Conservation (phyloP, 805 yeast genomes). For the Wickerhamiella hasegawae region DNA sequence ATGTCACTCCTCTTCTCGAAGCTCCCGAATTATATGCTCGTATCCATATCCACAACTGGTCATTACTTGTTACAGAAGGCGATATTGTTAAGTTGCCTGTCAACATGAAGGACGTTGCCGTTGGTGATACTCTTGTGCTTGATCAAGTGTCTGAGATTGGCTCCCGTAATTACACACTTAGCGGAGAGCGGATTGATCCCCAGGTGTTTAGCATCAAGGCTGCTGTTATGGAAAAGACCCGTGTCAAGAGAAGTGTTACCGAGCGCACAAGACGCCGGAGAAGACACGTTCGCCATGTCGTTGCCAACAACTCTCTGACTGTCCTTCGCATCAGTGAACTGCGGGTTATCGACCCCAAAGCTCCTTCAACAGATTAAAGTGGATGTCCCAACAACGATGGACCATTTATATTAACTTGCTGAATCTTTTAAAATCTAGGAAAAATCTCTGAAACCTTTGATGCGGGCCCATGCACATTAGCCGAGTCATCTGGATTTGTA, state of each 20-base stretch:
- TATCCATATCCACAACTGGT: slow-evolving; percentile 64
- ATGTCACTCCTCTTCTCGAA: slow-evolving; percentile 46
- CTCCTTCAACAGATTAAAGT: too few species aligned
- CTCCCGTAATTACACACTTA: slow-evolving; percentile 61
- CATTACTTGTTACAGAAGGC: slow-evolving; percentile 81
- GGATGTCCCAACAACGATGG: too few species aligned
- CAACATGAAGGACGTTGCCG: slow-evolving; percentile 53
- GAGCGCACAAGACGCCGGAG: slow-evolving; percentile 69
- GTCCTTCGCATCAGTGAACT: slow-evolving; percentile 63
- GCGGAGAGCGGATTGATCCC: slow-evolving; percentile 35
- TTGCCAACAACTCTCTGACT: slow-evolving; percentile 58
- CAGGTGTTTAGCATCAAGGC: slow-evolving; percentile 48
- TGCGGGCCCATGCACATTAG: too few species aligned
- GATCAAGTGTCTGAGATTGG: slow-evolving; percentile 72
- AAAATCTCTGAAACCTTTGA: too few species aligned
- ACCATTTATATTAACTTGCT: too few species aligned
- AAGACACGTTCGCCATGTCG: slow-evolving; percentile 53
- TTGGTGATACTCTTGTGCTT: slow-evolving; percentile 70
- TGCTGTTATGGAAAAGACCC: slow-evolving; percentile 72
- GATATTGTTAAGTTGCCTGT: slow-evolving; percentile 72
- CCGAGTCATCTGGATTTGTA: too few species aligned
- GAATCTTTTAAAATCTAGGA: too few species aligned
- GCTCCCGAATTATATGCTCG: slow-evolving; percentile 66
- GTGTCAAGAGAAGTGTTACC: slow-evolving; percentile 45
- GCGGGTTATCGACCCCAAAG: slow-evolving; percentile 25